Percentiles rank a stretch among this genome's conserved stretches.
These are phyloP conservation scores for Solanum hybrid DNA, from an alignment of 305 asterid species.

Conservation along the genomic window DNA sequence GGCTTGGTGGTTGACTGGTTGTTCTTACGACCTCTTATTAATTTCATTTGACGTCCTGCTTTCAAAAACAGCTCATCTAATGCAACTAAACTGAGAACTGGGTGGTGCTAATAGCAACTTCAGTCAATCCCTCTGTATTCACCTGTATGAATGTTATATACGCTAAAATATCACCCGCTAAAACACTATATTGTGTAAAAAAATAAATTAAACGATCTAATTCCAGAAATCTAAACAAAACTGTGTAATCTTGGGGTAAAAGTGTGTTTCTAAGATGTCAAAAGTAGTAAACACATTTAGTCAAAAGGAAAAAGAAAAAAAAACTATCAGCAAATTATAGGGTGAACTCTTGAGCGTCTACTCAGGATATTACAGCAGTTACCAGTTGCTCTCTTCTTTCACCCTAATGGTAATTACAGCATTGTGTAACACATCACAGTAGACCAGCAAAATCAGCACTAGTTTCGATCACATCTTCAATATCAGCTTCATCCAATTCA, in stretches of 20 bases:
- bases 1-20: neutral
- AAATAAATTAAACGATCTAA: neutral
- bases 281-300: neutral
- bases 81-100: neutral
- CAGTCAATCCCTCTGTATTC: neutral
- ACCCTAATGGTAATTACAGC: neutral
- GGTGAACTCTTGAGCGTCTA: neutral
- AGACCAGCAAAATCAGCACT: slow-evolving; percentile 27
- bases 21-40: neutral
- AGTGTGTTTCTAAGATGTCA: neutral
- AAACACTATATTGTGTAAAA: neutral
- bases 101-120: neutral
- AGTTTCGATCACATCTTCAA: slow-evolving; percentile 17
- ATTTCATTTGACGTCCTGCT: neutral
- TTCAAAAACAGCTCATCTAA: neutral
- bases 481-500: slow-evolving; percentile 22
- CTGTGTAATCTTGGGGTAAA: neutral
- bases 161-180: neutral
- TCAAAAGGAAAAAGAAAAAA: too few relatives aligned
- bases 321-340: neutral
- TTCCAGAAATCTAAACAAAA: neutral
- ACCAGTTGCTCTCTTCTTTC: neutral
- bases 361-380: neutral
- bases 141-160: neutral
- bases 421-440: slow-evolving; percentile 1